Evolutionary conservation across 1,284 basidiomycete species (phyloP), one percentile per base, ranked within the genome.

Genomic region (Ustilago esculenta): DNA sequence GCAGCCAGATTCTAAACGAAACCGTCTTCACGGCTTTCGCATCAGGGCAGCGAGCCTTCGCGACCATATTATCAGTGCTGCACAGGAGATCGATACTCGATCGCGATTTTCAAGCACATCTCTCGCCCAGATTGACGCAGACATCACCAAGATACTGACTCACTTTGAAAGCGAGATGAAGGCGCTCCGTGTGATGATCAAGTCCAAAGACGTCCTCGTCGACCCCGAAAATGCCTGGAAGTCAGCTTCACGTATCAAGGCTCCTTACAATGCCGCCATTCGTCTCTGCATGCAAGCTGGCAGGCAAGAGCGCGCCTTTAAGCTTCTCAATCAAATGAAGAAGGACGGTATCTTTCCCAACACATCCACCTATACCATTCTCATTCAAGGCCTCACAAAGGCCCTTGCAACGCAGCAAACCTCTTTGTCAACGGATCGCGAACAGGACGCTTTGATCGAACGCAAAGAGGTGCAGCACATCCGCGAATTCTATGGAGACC

Each of bases 331-430:
- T 21, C 49, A 54, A 24, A 71, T 66, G 68, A 71, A 66, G 42
- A 71, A 71, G 37, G 63, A 66, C 17, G 68, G 63, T 43, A 52
- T 71, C 54, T 58, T 59, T n/a, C 57, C 68, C 5, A 49, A 29
- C 18, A 45, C 54, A 4, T 27, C 58, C 12, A 61, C 68, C 11
- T 59, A 52, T 27, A 60, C 32, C 8, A 20, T 57, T 33, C 12
- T 63, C 32, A 42, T 70, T 30, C 34, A 42, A 10, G 60, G 60
- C n/a, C 37, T 65, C 15, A 43, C 27, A 9, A 47, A 41, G 7
- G 5, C 23, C 12, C 29, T 54, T 18, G 7, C 15, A 20, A 12
- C 21, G 11, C 41, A 43, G 14, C 23, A 21, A 15, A 21, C 14
- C 8, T 20, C 37, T 10, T 5, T 32, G 6, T 25, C 50, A 12